These are phyloP conservation scores for Rhododendron molle DNA, from an alignment of 148 eudicot species.

Conservation along the genomic window DNA sequence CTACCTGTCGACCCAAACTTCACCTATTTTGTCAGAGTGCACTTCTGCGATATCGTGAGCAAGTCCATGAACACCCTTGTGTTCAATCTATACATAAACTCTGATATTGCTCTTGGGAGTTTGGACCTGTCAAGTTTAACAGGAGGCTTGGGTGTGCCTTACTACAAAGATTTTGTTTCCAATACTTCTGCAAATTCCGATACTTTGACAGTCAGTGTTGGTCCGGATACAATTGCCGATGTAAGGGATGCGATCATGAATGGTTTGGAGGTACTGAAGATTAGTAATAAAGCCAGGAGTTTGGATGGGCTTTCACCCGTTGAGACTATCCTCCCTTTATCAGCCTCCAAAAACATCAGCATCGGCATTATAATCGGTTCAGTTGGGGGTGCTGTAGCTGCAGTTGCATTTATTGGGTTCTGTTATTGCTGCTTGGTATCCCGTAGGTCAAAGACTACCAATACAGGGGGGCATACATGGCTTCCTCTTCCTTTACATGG, in stretches of 20 bases:
- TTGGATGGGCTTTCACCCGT: conserved; percentile 62
- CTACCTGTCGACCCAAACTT: conserved; percentile 70
- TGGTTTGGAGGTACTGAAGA: conserved; percentile 86
- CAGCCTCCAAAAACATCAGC: conserved; percentile 34
- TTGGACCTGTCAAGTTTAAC: conserved; percentile 63
- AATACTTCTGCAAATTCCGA: conserved; percentile 44
- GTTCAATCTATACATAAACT: conserved; percentile 77
- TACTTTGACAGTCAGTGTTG: conserved; percentile 65
- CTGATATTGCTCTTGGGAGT: conserved; percentile 51
- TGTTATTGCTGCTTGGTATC: conserved; percentile 53
- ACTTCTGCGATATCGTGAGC: conserved; percentile 86
- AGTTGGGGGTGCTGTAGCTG: conserved; percentile 48
- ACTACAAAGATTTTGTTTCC: conserved; percentile 75
- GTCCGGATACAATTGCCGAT: conserved; percentile 69
- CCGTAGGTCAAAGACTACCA: conserved; percentile 43
- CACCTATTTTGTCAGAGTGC: conserved; percentile 65
- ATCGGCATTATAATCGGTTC: conserved; percentile 45
- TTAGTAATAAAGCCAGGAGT: conserved; percentile 84
- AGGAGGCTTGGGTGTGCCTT: conserved; percentile 61
- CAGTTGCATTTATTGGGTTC: conserved; percentile 34
- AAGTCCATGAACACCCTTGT: conserved; percentile 58
- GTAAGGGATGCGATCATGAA: conserved; percentile 54
- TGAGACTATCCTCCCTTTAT: conserved; percentile 55
- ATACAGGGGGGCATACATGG: conserved; percentile 58
- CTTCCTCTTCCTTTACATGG: conserved; percentile 88